Base-by-base conservation (phyloP, 116 monocot species). In the Cymodocea nodosa region DNA sequence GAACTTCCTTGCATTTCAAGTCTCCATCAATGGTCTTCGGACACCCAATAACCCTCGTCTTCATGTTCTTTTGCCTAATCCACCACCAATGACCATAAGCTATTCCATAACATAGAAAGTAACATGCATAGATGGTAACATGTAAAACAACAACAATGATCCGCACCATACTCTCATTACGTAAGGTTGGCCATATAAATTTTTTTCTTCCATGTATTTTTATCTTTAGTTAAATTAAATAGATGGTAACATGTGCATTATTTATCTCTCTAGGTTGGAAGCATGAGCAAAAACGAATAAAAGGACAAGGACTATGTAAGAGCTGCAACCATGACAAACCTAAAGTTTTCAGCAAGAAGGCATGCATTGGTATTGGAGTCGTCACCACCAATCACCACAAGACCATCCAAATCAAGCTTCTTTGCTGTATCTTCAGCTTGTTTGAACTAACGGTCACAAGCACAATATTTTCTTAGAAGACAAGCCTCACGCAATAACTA, bases 331-430 rank as follows among this genome's bases (percentile, higher is more conserved):
- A 48, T n/a, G 25, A 40, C 8, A 4, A 48, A 90, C 95, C 90
- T 87, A 34, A 90, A 95, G 36, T 87, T 75, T 76, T 95, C 90
- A 69, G 90, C 95, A 67, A 90, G 84, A 62, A 95, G 83, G 62
- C 95, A 95, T 67, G 95, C 90, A 83, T 95, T 95, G 25, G 95
- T 95, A 71, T 95, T 95, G 51, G 95, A 95, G 74, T 95, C 95
- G 59, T 95, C 95, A 62, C 95, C 95, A 68, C 95, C 95, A 69
- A 95, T 90, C 52, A 95, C 95, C 59, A 95, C 90, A 74, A 95
- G 90, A 17, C 95, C 95, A 84, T 95, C 95, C 71, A 95, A 73
- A 77, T 90, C 81, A 50, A 95, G 87, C 68, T 87, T 90, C 40
- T 52, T 59, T 25, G 20, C 81, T 50, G 95, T 95, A 23, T 90